phyloP scores from a whole-genome alignment of 2,329 filamentous ascomycete genomes.

The Hymenoscyphus fructigenus region DNA sequence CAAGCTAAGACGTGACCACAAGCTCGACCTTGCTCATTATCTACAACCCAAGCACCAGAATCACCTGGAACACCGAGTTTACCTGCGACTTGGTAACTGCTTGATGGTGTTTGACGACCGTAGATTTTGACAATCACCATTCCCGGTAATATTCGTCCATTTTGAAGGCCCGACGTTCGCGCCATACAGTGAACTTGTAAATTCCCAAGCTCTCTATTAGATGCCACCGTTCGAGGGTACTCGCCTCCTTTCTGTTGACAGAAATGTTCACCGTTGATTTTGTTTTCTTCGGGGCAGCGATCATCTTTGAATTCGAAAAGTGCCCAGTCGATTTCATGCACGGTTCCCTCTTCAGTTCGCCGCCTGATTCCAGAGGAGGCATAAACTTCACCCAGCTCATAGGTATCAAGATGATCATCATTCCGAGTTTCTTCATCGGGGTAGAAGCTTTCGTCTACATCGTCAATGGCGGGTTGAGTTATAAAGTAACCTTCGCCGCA shows the following conservation, averaged over 20 bases:
- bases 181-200: constrained; percentile 84
- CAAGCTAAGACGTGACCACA: constrained; percentile 90
- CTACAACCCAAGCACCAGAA: constrained; percentile 89
- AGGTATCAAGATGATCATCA: constrained; percentile 79
- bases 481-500: constrained; percentile 77
- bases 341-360: constrained; percentile 65
- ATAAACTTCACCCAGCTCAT: constrained; percentile 78
- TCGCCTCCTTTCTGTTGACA: constrained; percentile 41
- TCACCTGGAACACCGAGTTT: constrained; percentile 75
- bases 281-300: constrained; percentile 70
- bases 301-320: constrained; percentile 76
- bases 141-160: constrained; percentile 72
- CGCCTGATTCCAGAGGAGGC: constrained; percentile 88
- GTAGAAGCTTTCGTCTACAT: constrained; percentile 82
- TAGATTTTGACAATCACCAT: constrained; percentile 86
- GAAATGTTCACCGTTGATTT: constrained; percentile 48
- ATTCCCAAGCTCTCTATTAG: constrained; percentile 64
- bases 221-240: constrained; percentile 59
- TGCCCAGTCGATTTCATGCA: constrained; percentile 96
- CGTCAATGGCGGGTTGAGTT: constrained; percentile 88
- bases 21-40: constrained; percentile 73
- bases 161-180: constrained; percentile 80
- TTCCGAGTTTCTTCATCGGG: constrained; percentile 67
- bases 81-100: constrained; percentile 62
- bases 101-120: constrained; percentile 76